Base-by-base conservation (phyloP, 345 rosid species). In the Camelina sativa region DNA sequence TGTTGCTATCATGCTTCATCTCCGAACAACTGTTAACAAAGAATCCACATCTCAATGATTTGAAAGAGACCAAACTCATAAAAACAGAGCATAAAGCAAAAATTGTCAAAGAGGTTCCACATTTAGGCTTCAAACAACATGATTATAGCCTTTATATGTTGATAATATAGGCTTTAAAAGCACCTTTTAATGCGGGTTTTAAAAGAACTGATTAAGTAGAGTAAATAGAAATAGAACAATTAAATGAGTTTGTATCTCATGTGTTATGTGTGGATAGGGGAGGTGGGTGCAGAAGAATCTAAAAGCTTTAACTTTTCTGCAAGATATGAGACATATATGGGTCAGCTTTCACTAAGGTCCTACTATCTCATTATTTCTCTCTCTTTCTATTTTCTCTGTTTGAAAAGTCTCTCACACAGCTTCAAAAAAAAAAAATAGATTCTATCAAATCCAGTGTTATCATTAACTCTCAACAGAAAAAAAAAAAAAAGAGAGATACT, bases 201-300 rank as follows among this genome's bases (percentile, higher is more conserved):
- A 5, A 48, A 63, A 64, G 67, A 71, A 50, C 6, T 57, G 38
- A 47, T 63, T 10, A 76, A 40, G 43, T 5, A 43, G 71, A 43
- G 71, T 46, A 38, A 2, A 40, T 58, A 40, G 51, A 23, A 25
- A 56, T 17, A 44, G 40, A 56, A 60, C 43, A 25, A 15, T 61
- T 11, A 7, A 7, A 35, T 25, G 66, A 41, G 53, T 41, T 48
- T 19, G 35, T 41, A 71, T 11, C 28, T 11, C 28, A 53, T 51
- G 73, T 78, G 68, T 48, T 38, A 44, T 72, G 81, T 83, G 81
- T 76, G 89, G 93, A 62, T 84, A 80, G 88, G 90, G 91, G 80
- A 48, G 37, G 57, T 75, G 79, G 59, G 82, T 66, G 64, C 77
- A 82, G 86, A 85, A 82, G 87, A 86, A 83, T 84, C 86, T 71